Base-by-base conservation (phyloP, 1,139 yeast genomes). In the Blastobotrys indianensis region DNA sequence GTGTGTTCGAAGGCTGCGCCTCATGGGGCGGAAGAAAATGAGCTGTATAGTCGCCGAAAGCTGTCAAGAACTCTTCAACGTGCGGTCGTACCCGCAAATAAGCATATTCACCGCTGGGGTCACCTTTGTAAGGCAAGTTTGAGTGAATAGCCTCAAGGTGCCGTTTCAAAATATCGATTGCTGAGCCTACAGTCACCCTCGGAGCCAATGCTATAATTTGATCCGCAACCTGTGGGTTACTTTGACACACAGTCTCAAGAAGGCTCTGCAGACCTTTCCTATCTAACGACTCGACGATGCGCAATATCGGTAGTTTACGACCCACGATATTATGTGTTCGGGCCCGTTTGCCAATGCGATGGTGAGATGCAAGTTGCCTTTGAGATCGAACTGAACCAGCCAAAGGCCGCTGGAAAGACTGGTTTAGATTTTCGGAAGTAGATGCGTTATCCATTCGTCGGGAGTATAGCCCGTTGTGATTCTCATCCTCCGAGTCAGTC, bases 21-120 rank as follows among this genome's bases (percentile, higher is more conserved):
- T 83, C 88, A 48, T 79, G 74, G 8, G 95, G 95, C 16, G 95
- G 95, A 51, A 88, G 71, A 60, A 83, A 85, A 58, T 78, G 81
- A 52, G 85, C 71, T 6, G 87, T 80, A 61, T 82, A 88, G 64
- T 88, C 97, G 36, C 85, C 79, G 46, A 90, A 68, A 40, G 94
- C 82, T 56, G 77, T 75, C 52, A 87, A 74, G 58, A 90, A 86
- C 57, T 86, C 95, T 53, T 80, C 76, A 50, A 88, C 74, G 48
- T 72, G 67, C 1, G 87, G 80, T 58, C 86, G 82, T 46, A 90
- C 84, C 49, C 97, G 74, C 49, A 86, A 72, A 65, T 82, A 92
- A n/a, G 95, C 82, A 62, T 92, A 92, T 63, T 90, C 97, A 44
- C 85, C 79, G 16, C 73, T 69, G 55, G 83, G 87, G 25, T 41